Percentiles rank a stretch among this genome's conserved stretches.
Conservation (phyloP, 305 asterid species). For the Fraxinus paxiana region DNA sequence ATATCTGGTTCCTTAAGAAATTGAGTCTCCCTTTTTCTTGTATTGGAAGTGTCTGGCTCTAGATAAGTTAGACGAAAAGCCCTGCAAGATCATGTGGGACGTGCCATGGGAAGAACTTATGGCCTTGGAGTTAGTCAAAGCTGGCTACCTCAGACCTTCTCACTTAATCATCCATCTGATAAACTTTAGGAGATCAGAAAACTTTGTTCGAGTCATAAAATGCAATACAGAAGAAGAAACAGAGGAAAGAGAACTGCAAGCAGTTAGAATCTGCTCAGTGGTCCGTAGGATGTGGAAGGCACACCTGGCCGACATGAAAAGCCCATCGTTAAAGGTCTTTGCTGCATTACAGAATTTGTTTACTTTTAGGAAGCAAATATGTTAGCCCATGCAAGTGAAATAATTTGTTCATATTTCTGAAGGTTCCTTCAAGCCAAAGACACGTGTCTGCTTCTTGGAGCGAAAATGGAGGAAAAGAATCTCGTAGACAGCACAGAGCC, state of each 20-base stretch:
- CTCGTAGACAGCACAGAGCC: constrained; percentile 37
- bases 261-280: constrained; percentile 62
- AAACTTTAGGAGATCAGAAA: constrained; percentile 69
- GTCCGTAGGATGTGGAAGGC: constrained; percentile 76
- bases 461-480: constrained; percentile 46
- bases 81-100: constrained; percentile 98
- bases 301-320: constrained; percentile 39
- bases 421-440: constrained; percentile 62
- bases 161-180: constrained; percentile 86
- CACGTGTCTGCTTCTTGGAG: constrained; percentile 30
- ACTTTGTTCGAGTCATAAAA: constrained; percentile 85
- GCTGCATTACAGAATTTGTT: constrained; percentile 10
- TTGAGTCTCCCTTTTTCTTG: constrained; percentile 27
- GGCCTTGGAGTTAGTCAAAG: constrained; percentile 92
- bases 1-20: constrained; percentile 1
- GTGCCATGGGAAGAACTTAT: constrained; percentile 88
- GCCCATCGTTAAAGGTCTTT: constrained; percentile 45
- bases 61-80: constrained; percentile 78
- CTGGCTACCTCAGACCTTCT: constrained; percentile 65
- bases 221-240: constrained; percentile 64
- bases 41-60: constrained; percentile 58
- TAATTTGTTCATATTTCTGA: constrained; percentile 14
- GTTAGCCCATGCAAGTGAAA: neutral
- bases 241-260: constrained; percentile 67
- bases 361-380: constrained; percentile 9